Percentiles rank a stretch among this genome's conserved stretches.
phyloP scores from a whole-genome alignment of 371 early-diverging fungal genomes.

The Mucor velutinosus region DNA sequence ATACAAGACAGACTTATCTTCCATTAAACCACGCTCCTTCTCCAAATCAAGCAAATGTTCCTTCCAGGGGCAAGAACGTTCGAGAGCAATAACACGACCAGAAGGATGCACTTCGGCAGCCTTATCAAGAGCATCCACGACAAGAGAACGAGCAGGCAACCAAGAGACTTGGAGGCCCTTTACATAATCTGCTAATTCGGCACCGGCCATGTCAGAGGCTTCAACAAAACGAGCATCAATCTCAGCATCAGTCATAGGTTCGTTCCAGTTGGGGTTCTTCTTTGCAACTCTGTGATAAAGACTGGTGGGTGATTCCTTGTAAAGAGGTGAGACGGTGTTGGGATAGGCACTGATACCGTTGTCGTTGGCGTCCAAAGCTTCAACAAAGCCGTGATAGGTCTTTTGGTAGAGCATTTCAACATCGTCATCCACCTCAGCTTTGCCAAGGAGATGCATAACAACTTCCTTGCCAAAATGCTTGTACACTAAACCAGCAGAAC shows the following conservation, averaged over 20 bases:
- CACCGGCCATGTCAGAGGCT: constrained; percentile 79
- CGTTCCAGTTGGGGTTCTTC: constrained; percentile 96
- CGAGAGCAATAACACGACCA: constrained; percentile 84
- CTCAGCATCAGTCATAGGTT: constrained; percentile 64
- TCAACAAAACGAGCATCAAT: constrained; percentile 70
- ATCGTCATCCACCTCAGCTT: constrained; percentile 53
- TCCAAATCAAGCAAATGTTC: constrained; percentile 82
- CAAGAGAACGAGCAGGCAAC: constrained; percentile 90
- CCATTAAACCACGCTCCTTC: constrained; percentile 52
- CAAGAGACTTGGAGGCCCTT: constrained; percentile 72
- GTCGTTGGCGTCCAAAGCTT: constrained; percentile 81
- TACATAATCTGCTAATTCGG: constrained; percentile 72
- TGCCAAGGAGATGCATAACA: constrained; percentile 62
- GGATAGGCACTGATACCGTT: constrained; percentile 93
- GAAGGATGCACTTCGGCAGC: constrained; percentile 67
- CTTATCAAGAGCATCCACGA: constrained; percentile 66
- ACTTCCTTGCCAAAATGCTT: constrained; percentile 92
- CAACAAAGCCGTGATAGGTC: constrained; percentile 82
- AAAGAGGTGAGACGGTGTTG: constrained; percentile 72
- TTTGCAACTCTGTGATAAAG: constrained; percentile 76
- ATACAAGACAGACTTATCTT: constrained; percentile 62
- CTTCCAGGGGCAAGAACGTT: constrained; percentile 91
- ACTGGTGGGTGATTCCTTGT: constrained; percentile 80
- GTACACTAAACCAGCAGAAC: constrained; percentile 91
- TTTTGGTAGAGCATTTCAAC: constrained; percentile 75